Evolutionary conservation across 2,329 filamentous ascomycete species (phyloP), one percentile per base, ranked within the genome.

Genomic region (Orbilia brochopaga): DNA sequence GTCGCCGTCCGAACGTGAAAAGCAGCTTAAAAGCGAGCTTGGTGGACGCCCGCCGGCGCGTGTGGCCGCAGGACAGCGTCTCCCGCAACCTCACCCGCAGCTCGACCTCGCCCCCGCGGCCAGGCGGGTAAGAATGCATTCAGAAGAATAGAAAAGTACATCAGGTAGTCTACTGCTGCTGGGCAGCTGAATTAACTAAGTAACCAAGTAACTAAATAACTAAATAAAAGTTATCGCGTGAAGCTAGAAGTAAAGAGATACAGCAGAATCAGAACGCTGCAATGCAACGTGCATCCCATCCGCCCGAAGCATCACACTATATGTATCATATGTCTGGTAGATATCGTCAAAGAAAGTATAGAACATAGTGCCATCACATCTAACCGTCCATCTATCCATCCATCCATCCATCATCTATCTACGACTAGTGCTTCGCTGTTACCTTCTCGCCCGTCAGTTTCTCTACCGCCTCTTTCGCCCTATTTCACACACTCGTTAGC

Each of bases 381-480:
- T 42, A 17, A 42, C 30, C 21, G 21, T 17, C 17, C 21, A 7
- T 30, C 15, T 27, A 32, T 55, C 82, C 8, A 32, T 32, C 27
- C 3, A 8, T 32, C 27, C 8, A 32, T 32, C 27, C 27, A 32
- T 32, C 27, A 32, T 32, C 27, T 8, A 8, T 32, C 27, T 32
- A 32, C 27, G 27, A 32, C 27, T 32, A 85, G 78, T 85, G 83
- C 80, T 85, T 85, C 30, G 83, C 83, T 44, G 83, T 85, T 50
- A 85, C 83, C 58, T 79, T 77, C 74, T 85, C 83, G 74, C 83
- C 83, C 27, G 83, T 85, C 69, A 83, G 78, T 78, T 83, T 83
- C 79, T 85, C 83, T 53, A 85, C 83, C 73, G 80, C 79, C 75
- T 85, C 83, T 78, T 85, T 85, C 56, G 83, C 83, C 75, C 84